phyloP scores from a whole-genome alignment of 2,329 filamentous ascomycete genomes.

The Aureobasidium vineae region DNA sequence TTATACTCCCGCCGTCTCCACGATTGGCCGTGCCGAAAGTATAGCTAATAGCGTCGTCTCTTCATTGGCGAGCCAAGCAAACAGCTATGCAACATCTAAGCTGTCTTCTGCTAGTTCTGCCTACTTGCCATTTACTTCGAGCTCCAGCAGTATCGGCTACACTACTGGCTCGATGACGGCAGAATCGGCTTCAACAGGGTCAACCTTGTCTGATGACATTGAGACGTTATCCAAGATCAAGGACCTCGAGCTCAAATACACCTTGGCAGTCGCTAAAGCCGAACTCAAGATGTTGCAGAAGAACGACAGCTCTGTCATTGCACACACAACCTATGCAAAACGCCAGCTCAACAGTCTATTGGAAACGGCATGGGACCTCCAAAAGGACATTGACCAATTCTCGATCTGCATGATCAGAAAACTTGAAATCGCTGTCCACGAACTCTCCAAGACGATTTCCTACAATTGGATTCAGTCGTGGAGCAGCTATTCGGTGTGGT shows the following conservation, averaged over 20 bases:
- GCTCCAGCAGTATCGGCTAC: not conserved
- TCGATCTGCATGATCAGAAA: not conserved
- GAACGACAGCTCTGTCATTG: not conserved
- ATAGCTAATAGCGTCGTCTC: not conserved
- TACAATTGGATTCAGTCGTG: not conserved
- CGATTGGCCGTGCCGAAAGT: not conserved
- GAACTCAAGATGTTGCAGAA: not conserved
- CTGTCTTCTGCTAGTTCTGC: not conserved
- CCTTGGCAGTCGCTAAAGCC: not conserved
- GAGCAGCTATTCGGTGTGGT: not conserved
- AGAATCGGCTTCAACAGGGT: not conserved
- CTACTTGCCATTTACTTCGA: not conserved
- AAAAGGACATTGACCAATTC: not conserved
- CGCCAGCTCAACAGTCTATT: not conserved
- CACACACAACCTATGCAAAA: not conserved
- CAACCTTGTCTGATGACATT: not conserved
- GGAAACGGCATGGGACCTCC: not conserved
- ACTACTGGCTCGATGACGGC: not conserved
- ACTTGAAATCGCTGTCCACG: not conserved
- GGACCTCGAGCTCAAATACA: constrained; percentile 5
- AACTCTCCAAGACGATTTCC: not conserved
- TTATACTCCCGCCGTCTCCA: not conserved
- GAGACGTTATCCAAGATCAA: not conserved
- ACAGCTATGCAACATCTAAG: not conserved
- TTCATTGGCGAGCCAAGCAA: not conserved